Percentiles rank a stretch among this genome's conserved stretches.
Conservation (phyloP, 2,329 filamentous ascomycete species). For the Neodidymelliopsis sp. region DNA sequence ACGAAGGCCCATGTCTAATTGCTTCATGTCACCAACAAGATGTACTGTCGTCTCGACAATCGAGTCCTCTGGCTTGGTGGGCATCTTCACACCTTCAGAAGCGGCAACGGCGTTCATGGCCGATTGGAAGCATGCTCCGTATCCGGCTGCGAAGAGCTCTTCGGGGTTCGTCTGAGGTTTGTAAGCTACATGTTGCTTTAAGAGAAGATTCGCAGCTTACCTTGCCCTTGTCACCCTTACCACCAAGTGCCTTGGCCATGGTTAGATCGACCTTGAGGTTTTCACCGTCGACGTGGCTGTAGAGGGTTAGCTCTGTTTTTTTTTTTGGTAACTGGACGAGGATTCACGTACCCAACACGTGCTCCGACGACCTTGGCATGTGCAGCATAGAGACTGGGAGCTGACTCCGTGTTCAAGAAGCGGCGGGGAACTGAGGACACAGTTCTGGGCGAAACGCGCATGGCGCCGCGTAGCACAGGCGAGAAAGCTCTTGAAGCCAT, state of each 20-base stretch:
- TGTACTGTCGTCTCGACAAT: constrained; percentile 54
- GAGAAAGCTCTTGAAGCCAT: constrained; percentile 27
- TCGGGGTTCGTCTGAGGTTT: constrained; percentile 55
- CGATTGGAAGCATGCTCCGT: constrained; percentile 58
- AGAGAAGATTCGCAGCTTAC: no score
- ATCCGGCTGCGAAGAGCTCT: constrained; percentile 58
- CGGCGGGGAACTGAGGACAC: constrained; percentile 26
- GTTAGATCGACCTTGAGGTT: constrained; percentile 50
- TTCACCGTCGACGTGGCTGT: constrained; percentile 44
- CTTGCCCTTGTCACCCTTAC: constrained; percentile 52
- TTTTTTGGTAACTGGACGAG: background rate
- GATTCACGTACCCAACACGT: constrained; percentile 37
- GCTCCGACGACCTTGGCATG: constrained; percentile 51
- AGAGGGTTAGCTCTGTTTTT: background rate
- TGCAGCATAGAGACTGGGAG: constrained; percentile 50
- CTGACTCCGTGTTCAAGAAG: constrained; percentile 51
- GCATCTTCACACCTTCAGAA: constrained; percentile 53
- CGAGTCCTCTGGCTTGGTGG: constrained; percentile 47
- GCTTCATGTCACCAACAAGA: constrained; percentile 56
- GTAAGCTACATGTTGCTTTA: no score
- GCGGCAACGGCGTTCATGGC: constrained; percentile 56
- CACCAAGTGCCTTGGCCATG: constrained; percentile 56
- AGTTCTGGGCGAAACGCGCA: constrained; percentile 16
- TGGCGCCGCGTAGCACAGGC: constrained; percentile 21
- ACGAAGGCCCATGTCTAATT: constrained; percentile 54